Evolutionary conservation across 495 filamentous ascomycete genomes (phyloP), one percentile per base, ranked within the genome.

Genomic region (Articulospora tetracladia): DNA sequence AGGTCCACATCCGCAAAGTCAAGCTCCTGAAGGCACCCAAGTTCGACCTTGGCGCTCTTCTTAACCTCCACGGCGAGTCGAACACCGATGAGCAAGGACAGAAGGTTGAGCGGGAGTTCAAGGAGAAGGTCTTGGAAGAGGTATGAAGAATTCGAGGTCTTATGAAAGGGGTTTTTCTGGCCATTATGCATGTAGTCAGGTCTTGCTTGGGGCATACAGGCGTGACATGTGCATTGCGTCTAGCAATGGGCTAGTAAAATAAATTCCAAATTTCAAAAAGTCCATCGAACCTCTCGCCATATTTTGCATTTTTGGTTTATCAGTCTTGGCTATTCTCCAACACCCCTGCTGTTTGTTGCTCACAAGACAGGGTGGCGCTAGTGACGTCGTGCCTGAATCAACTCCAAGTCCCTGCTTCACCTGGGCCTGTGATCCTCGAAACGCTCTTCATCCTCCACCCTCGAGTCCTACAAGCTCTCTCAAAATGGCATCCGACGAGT

Each of bases 1-100:
- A 98, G 94, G 93, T 98, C 67, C 94, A 98, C 83, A 96, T 98
- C 76, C 93, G 94, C 76, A 98, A 98, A 85, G 93, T 98, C 72
- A 98, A 98, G 86, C 90, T 98, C 50, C 85, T 98, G 56, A 98
- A 98, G 86, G 73, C 84, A 56, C 94, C 94, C 69, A 98, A 98
- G 84, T 98, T 98, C 81, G 94, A 98, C 74, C 91, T 98, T 60
- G 94, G 94, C 77, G 88, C 91, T 66, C 84, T 98, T 60, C 87
- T 98, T 72, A 85, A 86, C 76, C 84, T 98, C 61, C 94, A 98
- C 83, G 95, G 95, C 73, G 95, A 98, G 84, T 93, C 93, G 47
- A 87, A 86, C 68, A 92, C 91, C 67, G 95, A 98, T 75, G 94
- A 98, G 77, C 83, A 89, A 74, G 94, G 94, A 67, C 92, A 97